Conservation (phyloP, 306 rosid species). For the Hippophae gyantsensis region DNA sequence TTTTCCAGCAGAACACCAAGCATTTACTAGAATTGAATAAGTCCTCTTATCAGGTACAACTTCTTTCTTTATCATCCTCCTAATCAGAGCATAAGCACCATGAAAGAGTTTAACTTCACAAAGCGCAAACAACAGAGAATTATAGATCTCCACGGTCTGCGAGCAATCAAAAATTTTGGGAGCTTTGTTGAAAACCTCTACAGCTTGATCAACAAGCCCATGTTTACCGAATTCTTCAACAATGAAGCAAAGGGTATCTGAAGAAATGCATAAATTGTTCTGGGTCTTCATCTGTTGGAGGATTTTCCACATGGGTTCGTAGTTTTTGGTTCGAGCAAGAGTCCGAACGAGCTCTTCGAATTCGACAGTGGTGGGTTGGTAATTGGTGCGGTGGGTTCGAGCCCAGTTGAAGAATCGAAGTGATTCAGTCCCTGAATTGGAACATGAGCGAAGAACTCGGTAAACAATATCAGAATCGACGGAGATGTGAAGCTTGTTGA, state of each 20-base stretch:
- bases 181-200: constrained; percentile 55
- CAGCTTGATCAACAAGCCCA: constrained; percentile 63
- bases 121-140: constrained; percentile 63
- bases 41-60: constrained; percentile 53
- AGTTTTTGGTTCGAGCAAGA: constrained; percentile 55
- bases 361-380: constrained; percentile 73
- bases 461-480: constrained; percentile 78
- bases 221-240: constrained; percentile 63
- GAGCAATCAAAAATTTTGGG: constrained; percentile 34
- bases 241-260: constrained; percentile 48
- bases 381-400: constrained; percentile 42
- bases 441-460: constrained; percentile 83
- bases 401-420: constrained; percentile 96
- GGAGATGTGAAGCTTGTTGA: constrained; percentile 67
- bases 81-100: constrained; percentile 65
- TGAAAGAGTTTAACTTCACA: constrained; percentile 67
- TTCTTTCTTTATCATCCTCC: constrained; percentile 64
- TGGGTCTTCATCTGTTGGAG: constrained; percentile 47
- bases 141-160: constrained; percentile 43
- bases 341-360: constrained; percentile 66
- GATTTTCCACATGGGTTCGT: constrained; percentile 76
- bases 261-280: constrained; percentile 40
- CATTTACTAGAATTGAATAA: constrained; percentile 58
- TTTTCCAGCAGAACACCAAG: constrained; percentile 81
- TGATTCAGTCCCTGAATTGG: constrained; percentile 42